These are phyloP conservation scores for Vitis hybrid DNA, from an alignment of 177 flowering plant species.

Conservation along the genomic window DNA sequence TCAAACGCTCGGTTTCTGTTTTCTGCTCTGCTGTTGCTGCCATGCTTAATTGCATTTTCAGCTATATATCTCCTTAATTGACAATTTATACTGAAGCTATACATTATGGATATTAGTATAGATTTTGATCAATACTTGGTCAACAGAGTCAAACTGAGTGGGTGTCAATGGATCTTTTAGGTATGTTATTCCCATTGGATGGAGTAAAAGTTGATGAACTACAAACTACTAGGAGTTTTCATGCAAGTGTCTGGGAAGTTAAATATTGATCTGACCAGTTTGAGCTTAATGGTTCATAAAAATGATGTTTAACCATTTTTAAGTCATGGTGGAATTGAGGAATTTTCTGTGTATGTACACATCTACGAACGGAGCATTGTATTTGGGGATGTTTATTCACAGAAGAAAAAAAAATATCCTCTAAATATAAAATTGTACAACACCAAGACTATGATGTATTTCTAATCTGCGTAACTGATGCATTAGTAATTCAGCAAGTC, in stretches of 20 bases:
- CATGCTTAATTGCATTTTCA: no score
- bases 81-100: background rate
- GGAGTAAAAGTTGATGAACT: background rate
- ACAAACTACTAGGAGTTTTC: background rate
- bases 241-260: background rate
- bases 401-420: no score
- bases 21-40: no score
- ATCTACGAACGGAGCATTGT: no score
- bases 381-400: no score
- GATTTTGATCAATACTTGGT: background rate
- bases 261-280: background rate
- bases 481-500: background rate
- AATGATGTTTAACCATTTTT: background rate
- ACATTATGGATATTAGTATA: background rate
- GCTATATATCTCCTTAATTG: no score
- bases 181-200: background rate
- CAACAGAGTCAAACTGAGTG: background rate
- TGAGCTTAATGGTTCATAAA: background rate
- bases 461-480: background rate
- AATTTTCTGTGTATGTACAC: no score
- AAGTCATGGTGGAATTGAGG: no score
- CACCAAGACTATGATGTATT: no score
- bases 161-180: background rate
- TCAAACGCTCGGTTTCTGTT: no score
- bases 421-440: no score